These are phyloP conservation scores for Proliferodiscus dingleyae DNA, from an alignment of 2,329 filamentous ascomycete species.

Conservation along the genomic window DNA sequence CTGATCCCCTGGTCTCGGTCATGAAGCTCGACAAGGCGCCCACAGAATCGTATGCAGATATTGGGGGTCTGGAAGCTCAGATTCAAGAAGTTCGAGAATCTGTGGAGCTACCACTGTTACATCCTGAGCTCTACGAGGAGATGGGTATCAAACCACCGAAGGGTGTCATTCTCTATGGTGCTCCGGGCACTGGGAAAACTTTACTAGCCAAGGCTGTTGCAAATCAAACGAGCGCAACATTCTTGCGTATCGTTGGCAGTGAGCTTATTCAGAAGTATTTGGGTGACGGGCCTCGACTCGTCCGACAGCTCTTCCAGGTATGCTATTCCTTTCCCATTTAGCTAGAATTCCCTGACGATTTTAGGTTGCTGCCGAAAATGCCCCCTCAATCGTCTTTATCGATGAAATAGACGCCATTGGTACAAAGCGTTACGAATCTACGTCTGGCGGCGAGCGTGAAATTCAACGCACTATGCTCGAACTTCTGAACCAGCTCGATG, in stretches of 20 bases:
- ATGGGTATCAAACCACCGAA: slow-evolving; percentile 99
- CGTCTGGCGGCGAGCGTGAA: slow-evolving; percentile 92
- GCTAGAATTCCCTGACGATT: slow-evolving; percentile 12
- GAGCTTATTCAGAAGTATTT: slow-evolving; percentile 99
- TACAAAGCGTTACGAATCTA: slow-evolving; percentile 97
- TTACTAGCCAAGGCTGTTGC: slow-evolving; percentile 94
- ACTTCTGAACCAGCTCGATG: slow-evolving; percentile 94
- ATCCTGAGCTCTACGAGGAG: slow-evolving; percentile 97
- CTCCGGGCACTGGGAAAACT: slow-evolving; percentile 94
- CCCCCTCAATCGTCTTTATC: slow-evolving; percentile 96
- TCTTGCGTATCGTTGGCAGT: slow-evolving; percentile 93
- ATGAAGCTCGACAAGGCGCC: slow-evolving; percentile 99
- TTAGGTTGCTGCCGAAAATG: slow-evolving; percentile 87
- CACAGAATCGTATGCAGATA: slow-evolving; percentile 96
- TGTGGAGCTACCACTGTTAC: slow-evolving; percentile 88
- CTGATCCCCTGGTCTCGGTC: slow-evolving; percentile 90
- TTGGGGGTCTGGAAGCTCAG: slow-evolving; percentile 89
- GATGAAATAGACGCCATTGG: slow-evolving; percentile 99
- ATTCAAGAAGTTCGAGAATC: slow-evolving; percentile 98
- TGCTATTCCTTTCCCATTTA: slow-evolving; percentile 17
- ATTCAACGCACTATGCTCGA: slow-evolving; percentile 99
- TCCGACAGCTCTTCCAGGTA: slow-evolving; percentile 91
- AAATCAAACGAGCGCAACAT: slow-evolving; percentile 98
- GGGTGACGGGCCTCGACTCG: slow-evolving; percentile 88
- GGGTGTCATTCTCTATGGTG: slow-evolving; percentile 97